Evolutionary conservation across 768 basidiomycete genomes (phyloP).

Genomic region (Termitomyces bulborhizus): DNA sequence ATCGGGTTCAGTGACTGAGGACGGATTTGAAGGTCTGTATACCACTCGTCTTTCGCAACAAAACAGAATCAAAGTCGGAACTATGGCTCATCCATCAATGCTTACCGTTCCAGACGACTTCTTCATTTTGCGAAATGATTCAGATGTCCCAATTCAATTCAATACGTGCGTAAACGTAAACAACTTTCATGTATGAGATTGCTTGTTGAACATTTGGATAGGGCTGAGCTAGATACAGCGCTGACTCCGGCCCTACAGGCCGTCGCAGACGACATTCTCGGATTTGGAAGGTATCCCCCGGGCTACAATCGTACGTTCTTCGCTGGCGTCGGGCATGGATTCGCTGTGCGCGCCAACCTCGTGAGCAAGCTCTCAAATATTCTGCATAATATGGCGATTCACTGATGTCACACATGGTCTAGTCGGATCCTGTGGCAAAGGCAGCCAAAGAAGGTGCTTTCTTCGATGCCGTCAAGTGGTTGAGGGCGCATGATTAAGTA

Average conservation of each 20-base stretch:
- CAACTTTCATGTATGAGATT: not conserved
- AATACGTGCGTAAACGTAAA: slow-evolving; percentile 9
- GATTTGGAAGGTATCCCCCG: slow-evolving; percentile 10
- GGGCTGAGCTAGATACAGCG: slow-evolving; percentile 11
- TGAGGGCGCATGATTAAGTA: slow-evolving; percentile 8
- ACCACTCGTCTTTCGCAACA: slow-evolving; percentile 25
- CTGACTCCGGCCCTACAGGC: slow-evolving; percentile 11
- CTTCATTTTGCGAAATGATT: slow-evolving; percentile 12
- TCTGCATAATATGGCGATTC: not conserved
- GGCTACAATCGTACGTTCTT: slow-evolving; percentile 14
- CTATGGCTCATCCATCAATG: slow-evolving; percentile 28
- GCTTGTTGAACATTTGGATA: not conserved
- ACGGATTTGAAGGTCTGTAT: slow-evolving; percentile 17
- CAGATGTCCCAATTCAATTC: slow-evolving; percentile 12
- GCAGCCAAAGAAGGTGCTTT: slow-evolving; percentile 14
- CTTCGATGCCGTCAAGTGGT: slow-evolving; percentile 14
- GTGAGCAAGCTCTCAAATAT: not conserved
- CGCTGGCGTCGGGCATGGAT: slow-evolving; percentile 12
- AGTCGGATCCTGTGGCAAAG: slow-evolving; percentile 14
- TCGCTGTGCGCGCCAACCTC: slow-evolving; percentile 13
- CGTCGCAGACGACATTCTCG: slow-evolving; percentile 10
- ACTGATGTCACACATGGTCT: not conserved
- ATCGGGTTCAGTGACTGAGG: not conserved
- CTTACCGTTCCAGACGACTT: slow-evolving; percentile 29
- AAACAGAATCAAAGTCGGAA: slow-evolving; percentile 21